Conservation (phyloP, 2,329 filamentous ascomycete genomes). For the Oidium heveae region DNA sequence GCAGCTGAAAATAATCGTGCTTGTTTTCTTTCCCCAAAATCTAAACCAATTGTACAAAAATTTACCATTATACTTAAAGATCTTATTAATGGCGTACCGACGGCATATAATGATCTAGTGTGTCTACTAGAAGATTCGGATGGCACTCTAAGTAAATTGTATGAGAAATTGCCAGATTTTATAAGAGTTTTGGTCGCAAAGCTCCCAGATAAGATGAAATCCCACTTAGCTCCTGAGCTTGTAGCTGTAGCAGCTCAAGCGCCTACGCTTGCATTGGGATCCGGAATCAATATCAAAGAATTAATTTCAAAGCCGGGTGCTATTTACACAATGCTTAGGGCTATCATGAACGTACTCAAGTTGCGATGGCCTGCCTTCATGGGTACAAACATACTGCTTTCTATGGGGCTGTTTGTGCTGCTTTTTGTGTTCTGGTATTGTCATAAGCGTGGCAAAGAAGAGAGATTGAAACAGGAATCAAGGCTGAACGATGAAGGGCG, state of each 20-base stretch:
- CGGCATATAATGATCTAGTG: conserved; percentile 73
- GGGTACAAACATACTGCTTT: conserved; percentile 79
- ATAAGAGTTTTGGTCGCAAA: conserved; percentile 69
- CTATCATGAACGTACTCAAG: conserved; percentile 76
- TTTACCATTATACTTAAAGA: conserved; percentile 88
- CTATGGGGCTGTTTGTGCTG: conserved; percentile 67
- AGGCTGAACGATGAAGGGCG: not conserved
- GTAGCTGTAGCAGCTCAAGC: conserved; percentile 56
- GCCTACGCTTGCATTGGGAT: conserved; percentile 21
- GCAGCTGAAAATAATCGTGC: conserved; percentile 65
- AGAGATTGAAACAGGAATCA: conserved; percentile 27
- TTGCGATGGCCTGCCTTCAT: conserved; percentile 73
- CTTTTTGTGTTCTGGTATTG: conserved; percentile 96
- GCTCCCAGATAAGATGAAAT: conserved; percentile 59
- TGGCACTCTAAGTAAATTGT: conserved; percentile 30
- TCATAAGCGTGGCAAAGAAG: conserved; percentile 79
- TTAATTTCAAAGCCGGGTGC: conserved; percentile 72
- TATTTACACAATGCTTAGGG: conserved; percentile 58
- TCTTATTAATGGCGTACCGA: conserved; percentile 74
- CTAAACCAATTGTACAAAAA: conserved; percentile 51
- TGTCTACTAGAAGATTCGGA: conserved; percentile 33
- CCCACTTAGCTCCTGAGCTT: conserved; percentile 53
- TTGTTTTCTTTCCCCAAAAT: conserved; percentile 64
- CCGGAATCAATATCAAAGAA: conserved; percentile 36
- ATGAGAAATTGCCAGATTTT: conserved; percentile 46